phyloP scores from a whole-genome alignment of 768 basidiomycete species.

The Kwoniella pini region DNA sequence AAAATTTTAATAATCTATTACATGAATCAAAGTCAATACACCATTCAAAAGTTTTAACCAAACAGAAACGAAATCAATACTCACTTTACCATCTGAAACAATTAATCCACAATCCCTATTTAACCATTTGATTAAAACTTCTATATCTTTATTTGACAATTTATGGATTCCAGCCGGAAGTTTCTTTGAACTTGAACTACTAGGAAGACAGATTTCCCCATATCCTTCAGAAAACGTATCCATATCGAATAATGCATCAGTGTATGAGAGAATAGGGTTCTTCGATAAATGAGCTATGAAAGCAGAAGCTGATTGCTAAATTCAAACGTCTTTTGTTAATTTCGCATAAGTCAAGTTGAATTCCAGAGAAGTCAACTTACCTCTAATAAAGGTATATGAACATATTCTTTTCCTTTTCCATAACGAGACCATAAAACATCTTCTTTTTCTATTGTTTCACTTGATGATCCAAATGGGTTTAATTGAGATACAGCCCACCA shows the following conservation, averaged over 20 bases:
- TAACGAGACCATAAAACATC: constrained; percentile 45
- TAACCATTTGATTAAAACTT: constrained; percentile 72
- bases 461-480: constrained; percentile 45
- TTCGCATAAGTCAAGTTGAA: too few relatives aligned
- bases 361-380: constrained; percentile 46
- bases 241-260: constrained; percentile 31
- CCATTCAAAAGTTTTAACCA: constrained; percentile 67
- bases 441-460: constrained; percentile 37
- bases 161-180: constrained; percentile 48
- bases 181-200: constrained; percentile 16
- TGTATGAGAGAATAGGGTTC: constrained; percentile 40
- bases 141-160: constrained; percentile 66
- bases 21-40: constrained; percentile 69
- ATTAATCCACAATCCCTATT: constrained; percentile 71
- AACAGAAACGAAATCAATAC: constrained; percentile 63
- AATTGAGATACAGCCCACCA: constrained; percentile 54
- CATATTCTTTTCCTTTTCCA: constrained; percentile 43
- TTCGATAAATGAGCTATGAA: constrained; percentile 31
- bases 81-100: constrained; percentile 68
- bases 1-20: constrained; percentile 80
- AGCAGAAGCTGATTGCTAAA: constrained; percentile 45
- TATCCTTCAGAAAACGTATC: constrained; percentile 32
- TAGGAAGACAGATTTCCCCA: constrained; percentile 30
- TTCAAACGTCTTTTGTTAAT: too few relatives aligned
- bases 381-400: constrained; percentile 51